These are phyloP conservation scores for Populus simonii DNA, from an alignment of 345 rosid genomes.

Conservation along the genomic window DNA sequence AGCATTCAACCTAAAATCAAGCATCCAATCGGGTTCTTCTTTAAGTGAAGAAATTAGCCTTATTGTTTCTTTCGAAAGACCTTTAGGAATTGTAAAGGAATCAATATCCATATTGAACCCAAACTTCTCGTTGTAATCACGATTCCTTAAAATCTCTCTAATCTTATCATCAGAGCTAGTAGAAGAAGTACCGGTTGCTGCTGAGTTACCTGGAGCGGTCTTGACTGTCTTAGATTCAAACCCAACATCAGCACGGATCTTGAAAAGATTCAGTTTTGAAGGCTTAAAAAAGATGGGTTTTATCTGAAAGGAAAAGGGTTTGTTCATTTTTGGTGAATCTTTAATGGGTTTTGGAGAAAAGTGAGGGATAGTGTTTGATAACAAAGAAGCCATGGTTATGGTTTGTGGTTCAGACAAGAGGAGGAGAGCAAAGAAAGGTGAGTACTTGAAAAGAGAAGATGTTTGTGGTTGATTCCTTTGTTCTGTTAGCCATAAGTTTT, in stretches of 20 bases:
- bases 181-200: constrained; percentile 5
- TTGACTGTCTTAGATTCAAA: constrained; percentile 7
- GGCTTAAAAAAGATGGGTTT: constrained; percentile 9
- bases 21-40: constrained; percentile 93
- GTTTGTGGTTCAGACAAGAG: not conserved
- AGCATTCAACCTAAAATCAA: constrained; percentile 68
- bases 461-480: not conserved
- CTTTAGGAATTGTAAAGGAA: constrained; percentile 76
- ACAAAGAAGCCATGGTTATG: constrained; percentile 21
- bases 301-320: constrained; percentile 13
- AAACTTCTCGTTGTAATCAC: constrained; percentile 64
- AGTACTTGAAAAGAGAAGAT: too few relatives aligned
- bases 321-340: too few relatives aligned
- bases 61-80: constrained; percentile 69
- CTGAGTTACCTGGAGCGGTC: constrained; percentile 12
- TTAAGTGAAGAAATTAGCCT: constrained; percentile 60
- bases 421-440: not conserved
- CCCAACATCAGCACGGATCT: constrained; percentile 25
- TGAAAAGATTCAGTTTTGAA: not conserved
- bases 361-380: constrained; percentile 16
- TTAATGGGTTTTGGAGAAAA: constrained; percentile 20
- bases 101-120: constrained; percentile 75
- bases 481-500: constrained; percentile 7
- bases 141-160: constrained; percentile 59
- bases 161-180: constrained; percentile 58